Evolutionary conservation across 805 yeast species (phyloP), one percentile per base, ranked within the genome.

Genomic region (Suhomyces pyralidae): DNA sequence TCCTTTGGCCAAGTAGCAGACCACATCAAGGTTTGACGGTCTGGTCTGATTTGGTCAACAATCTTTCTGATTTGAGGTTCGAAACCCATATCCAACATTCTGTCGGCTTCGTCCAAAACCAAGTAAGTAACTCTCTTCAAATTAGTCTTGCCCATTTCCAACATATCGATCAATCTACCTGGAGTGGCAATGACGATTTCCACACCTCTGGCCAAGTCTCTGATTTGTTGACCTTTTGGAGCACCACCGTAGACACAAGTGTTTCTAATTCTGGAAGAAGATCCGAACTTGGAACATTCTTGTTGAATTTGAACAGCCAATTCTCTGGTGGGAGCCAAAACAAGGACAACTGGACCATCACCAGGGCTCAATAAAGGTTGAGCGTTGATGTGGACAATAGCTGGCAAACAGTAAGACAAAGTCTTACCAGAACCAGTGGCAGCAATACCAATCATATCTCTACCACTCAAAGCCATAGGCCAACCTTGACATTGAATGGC

Each of bases 1-100:
- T 90, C 96, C 82, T 92, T 93, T 65, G 99, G 99, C 99, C 99
- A 94, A 52, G 99, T 94, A 62, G 99, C 99, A 57, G 98, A 93
- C 98, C 98, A 94, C 97, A 94, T 90, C 65, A 93, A 81, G 56
- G 99, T 94, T 80, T 94, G 99, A 81, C 98, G 91, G 74, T 94
- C 99, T 57, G 99, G 99, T 80, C 99, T 89, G 71, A 94, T 94
- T 81, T 93, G 98, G 65, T 87, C 92, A 61, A 94, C 93, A 74
- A 94, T 94, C 78, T 93, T 93, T 82, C 99, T 86, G 74, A 94
- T 94, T 82, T 93, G 98, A 62, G 98, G 98, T 81, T 94, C 99
- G 74, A 94, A 94, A 73, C 99, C 99, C 99, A 94, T 94, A 80
- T 94, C 99, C 78, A 94, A 84, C 99, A 94, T 94, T 82, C 99